Conservation (phyloP, 768 basidiomycete species). For the Galerina marginata region DNA sequence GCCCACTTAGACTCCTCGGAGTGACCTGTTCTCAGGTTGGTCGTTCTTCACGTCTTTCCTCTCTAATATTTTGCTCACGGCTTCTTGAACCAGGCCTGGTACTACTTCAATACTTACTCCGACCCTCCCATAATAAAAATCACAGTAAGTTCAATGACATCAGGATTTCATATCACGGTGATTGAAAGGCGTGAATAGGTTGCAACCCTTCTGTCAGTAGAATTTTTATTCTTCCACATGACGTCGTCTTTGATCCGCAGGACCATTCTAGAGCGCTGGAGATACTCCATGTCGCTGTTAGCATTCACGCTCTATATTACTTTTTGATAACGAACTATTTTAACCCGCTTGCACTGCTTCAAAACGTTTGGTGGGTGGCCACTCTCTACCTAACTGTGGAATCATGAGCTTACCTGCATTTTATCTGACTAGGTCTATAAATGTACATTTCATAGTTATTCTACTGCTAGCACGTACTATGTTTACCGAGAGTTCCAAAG, state of each 20-base stretch:
- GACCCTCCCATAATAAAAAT: background rate
- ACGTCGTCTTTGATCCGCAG: no score
- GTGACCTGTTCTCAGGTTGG: constrained; percentile 11
- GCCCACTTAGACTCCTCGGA: constrained; percentile 2
- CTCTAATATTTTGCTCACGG: background rate
- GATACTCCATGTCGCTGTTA: constrained; percentile 5
- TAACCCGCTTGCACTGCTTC: constrained; percentile 1
- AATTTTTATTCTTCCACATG: background rate
- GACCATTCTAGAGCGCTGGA: background rate
- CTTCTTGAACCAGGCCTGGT: background rate
- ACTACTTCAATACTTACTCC: constrained; percentile 9
- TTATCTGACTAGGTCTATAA: background rate
- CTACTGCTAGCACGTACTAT: background rate
- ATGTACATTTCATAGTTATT: background rate
- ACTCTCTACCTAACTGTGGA: background rate
- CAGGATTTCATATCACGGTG: background rate
- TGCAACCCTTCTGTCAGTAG: constrained; percentile 3
- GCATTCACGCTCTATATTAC: constrained; percentile 13
- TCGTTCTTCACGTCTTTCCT: background rate
- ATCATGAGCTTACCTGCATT: background rate
- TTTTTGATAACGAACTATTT: constrained; percentile 7
- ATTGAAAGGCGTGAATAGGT: background rate
- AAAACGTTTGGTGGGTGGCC: constrained; percentile 3
- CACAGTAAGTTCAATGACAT: background rate
- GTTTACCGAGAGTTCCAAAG: background rate